Base-by-base conservation (phyloP, 108 stramenopile species). In the Hondaea fermentalgiana region DNA sequence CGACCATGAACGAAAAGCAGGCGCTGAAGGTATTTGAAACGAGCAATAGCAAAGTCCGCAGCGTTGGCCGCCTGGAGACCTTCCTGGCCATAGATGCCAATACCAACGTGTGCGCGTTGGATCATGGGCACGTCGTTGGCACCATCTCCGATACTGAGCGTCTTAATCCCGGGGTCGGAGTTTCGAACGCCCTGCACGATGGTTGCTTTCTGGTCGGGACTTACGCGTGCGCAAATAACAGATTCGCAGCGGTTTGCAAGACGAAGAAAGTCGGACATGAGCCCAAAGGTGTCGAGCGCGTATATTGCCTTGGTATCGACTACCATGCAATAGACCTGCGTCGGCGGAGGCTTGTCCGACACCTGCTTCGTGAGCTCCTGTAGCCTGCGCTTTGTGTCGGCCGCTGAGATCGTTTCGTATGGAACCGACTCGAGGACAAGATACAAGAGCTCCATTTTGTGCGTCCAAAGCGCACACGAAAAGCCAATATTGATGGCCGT, bases 401-500 rank as follows among this genome's bases (percentile, higher is more conserved):
- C 76, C 16, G 19, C 49, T 6, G 76, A 25, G 4, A 83, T 10
- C 45, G 19, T 6, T 3, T 47, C 49, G 28, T 83, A 83, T 12
- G 45, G 12, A 6, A 53, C 16, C 0, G 8, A 10, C 28, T 83
- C 51, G 51, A 83, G 28, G 16, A 83, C 16, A 3, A 83, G 23
- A 23, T 53, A 83, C 51, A 83, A 35, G 10, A 83, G 49, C 6
- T 83, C 76, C 76, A 83, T 83, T 23, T 83, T 53, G 28, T 83
- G 76, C n/a, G 76, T 83, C 76, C 76, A 83, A 1, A 83, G 23
- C 0, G 76, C 45, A 53, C 96, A 96, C 12, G 97, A 96, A 91
- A 97, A 97, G 21, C 97, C 99, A 58, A 99, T 99, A 90, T 99
- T 98, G 60, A 98, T 95, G 35, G 99, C 99, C 10, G 99, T 99